Evolutionary conservation across 768 basidiomycete species (phyloP).

Genomic region (Tulasnella sp.): DNA sequence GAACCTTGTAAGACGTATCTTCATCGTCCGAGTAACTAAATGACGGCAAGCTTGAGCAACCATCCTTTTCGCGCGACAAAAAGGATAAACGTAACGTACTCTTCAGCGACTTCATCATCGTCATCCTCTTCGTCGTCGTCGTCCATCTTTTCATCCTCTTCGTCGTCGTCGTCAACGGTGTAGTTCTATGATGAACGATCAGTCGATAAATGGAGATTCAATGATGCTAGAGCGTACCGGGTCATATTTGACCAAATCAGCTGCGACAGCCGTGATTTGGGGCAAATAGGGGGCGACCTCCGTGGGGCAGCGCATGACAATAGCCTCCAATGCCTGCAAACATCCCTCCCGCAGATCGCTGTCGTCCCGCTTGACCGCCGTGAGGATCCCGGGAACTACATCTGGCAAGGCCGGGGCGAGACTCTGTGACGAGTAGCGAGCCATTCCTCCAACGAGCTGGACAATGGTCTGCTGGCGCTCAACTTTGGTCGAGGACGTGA

Average conservation of each 20-base stretch:
- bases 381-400: constrained; percentile 60
- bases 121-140: constrained; percentile 39
- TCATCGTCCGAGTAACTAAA: constrained; percentile 91
- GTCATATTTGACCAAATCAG: constrained; percentile 81
- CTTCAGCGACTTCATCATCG: constrained; percentile 71
- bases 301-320: constrained; percentile 71
- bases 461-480: constrained; percentile 70
- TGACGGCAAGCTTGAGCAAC: constrained; percentile 9
- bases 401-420: constrained; percentile 48
- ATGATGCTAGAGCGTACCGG: constrained; percentile 44
- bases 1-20: constrained; percentile 95
- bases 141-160: constrained; percentile 48
- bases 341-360: constrained; percentile 75
- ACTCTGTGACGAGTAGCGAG: constrained; percentile 58
- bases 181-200: constrained; percentile 42
- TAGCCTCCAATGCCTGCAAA: constrained; percentile 78
- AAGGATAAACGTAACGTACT: no score
- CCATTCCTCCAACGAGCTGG: constrained; percentile 68
- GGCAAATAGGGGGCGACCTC: constrained; percentile 66
- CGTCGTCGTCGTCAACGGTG: constrained; percentile 56
- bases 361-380: constrained; percentile 59
- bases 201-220: constrained; percentile 10
- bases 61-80: no score
- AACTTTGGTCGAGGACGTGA: constrained; percentile 38
- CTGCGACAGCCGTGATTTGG: constrained; percentile 57